These are phyloP conservation scores for Pleurotus djamor DNA, from an alignment of 768 basidiomycete species.

Conservation along the genomic window DNA sequence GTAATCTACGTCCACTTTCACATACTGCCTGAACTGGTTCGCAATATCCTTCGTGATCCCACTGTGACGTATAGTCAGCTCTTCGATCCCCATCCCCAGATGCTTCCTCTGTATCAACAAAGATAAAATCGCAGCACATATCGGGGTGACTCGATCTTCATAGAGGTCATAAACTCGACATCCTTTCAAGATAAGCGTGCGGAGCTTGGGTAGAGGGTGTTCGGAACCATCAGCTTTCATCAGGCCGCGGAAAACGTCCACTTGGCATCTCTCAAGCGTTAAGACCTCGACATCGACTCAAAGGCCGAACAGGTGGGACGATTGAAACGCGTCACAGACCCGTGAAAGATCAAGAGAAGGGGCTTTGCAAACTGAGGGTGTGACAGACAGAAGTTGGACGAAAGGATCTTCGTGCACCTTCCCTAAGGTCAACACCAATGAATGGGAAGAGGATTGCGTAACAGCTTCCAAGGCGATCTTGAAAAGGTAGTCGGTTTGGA, in stretches of 20 bases:
- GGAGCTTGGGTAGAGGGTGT: neutral
- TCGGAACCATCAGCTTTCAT: neutral
- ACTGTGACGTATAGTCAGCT: neutral
- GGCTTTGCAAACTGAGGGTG: neutral
- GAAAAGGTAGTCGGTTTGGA: neutral
- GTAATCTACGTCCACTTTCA: neutral
- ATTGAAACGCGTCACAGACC: neutral
- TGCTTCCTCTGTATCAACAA: neutral
- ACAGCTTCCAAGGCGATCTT: neutral
- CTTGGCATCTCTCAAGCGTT: neutral
- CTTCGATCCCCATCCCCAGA: neutral
- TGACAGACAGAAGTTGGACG: neutral
- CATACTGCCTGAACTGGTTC: neutral
- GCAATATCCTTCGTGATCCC: neutral
- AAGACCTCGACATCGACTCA: neutral
- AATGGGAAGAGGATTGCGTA: neutral
- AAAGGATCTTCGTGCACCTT: too few relatives aligned
- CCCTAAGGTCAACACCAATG: neutral
- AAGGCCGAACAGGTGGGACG: neutral
- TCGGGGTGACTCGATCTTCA: neutral
- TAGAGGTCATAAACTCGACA: neutral
- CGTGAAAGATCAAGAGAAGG: neutral
- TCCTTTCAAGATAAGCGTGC: neutral
- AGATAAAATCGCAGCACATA: neutral
- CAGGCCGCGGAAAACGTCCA: neutral